Percentiles rank a stretch among this genome's conserved stretches.
phyloP scores from a whole-genome alignment of 1,284 basidiomycete species.

The Ganoderma lucidum region DNA sequence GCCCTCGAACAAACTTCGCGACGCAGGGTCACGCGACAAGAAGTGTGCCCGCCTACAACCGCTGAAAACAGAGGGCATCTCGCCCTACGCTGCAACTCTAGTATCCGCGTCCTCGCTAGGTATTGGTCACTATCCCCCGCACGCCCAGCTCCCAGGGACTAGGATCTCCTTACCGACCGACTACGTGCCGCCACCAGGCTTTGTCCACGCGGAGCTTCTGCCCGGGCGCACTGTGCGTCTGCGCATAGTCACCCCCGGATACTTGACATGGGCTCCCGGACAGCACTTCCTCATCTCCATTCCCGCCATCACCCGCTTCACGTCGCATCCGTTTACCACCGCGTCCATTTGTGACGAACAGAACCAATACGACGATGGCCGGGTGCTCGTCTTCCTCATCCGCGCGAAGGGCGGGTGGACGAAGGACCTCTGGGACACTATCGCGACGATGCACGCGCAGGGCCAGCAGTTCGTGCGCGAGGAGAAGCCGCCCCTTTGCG shows the following conservation, averaged over 20 bases:
- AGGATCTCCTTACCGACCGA: slow-evolving; percentile 27
- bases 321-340: slow-evolving; percentile 87
- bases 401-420: slow-evolving; percentile 85
- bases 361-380: slow-evolving; percentile 51
- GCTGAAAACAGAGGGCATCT: slow-evolving; percentile 8
- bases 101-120: slow-evolving; percentile 16
- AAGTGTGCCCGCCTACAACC: slow-evolving; percentile 7
- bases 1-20: slow-evolving; percentile 22
- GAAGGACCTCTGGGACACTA: slow-evolving; percentile 71
- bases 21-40: slow-evolving; percentile 13
- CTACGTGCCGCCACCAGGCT: slow-evolving; percentile 69
- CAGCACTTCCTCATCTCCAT: slow-evolving; percentile 82
- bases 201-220: slow-evolving; percentile 80
- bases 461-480: slow-evolving; percentile 42
- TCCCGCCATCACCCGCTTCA: slow-evolving; percentile 72
- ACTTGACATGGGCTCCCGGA: slow-evolving; percentile 78
- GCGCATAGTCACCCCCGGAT: slow-evolving; percentile 69
- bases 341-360: slow-evolving; percentile 71
- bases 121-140: slow-evolving; percentile 28
- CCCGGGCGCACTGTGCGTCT: slow-evolving; percentile 83
- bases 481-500: slow-evolving; percentile 45
- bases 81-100: slow-evolving; percentile 2
- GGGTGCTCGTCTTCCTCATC: slow-evolving; percentile 77
- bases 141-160: slow-evolving; percentile 15
- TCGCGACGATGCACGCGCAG: slow-evolving; percentile 45